Conservation (phyloP, 768 basidiomycete species). For the Trametes meyenii region DNA sequence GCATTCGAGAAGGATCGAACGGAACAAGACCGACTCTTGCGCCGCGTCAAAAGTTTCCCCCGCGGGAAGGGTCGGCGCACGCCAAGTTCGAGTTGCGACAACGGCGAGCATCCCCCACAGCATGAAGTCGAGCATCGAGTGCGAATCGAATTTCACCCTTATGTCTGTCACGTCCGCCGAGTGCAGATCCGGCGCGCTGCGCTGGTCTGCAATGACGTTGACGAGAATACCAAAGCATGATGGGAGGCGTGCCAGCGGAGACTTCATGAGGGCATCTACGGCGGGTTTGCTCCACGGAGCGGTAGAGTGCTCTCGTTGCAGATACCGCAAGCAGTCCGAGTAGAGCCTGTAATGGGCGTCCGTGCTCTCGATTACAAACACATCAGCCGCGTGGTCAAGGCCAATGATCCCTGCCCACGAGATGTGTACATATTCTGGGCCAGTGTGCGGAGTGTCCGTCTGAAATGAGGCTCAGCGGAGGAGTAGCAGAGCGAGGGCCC, state of each 20-base stretch:
- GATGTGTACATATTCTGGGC: neutral
- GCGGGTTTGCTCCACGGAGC: neutral
- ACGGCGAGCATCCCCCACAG: neutral
- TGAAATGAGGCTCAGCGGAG: too few relatives aligned
- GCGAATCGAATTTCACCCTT: neutral
- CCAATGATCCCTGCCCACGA: neutral
- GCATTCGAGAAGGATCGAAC: conserved; percentile 6
- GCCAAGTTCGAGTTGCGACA: neutral
- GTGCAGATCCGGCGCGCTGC: neutral
- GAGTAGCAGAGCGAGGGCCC: too few relatives aligned
- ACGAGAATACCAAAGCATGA: neutral
- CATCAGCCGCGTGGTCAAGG: neutral
- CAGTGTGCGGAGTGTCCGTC: too few relatives aligned
- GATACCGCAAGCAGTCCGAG: neutral
- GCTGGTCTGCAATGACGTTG: neutral
- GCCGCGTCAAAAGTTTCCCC: neutral
- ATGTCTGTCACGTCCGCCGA: neutral
- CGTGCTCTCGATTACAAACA: neutral
- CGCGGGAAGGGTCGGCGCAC: neutral
- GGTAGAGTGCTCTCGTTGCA: neutral
- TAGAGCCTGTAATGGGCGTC: neutral
- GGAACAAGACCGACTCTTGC: neutral
- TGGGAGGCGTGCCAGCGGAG: neutral
- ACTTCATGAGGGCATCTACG: neutral
- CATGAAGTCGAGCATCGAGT: neutral